These are phyloP conservation scores for Hygrocybe coccinea DNA, from an alignment of 768 basidiomycete genomes.

Conservation along the genomic window DNA sequence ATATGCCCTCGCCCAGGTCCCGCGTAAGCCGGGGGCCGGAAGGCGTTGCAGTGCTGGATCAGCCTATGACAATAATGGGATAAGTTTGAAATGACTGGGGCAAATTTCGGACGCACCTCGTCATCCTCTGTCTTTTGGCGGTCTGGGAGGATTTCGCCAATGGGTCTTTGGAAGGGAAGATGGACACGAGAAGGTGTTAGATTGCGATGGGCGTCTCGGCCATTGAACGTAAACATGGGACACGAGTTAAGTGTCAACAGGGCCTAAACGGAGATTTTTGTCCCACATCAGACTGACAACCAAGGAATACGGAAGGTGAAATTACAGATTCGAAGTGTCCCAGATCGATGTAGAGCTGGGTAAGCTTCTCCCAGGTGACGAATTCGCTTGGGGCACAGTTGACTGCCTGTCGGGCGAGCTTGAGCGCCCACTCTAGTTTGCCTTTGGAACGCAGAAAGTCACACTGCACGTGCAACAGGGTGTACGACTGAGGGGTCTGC, in stretches of 20 bases:
- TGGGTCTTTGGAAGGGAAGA: conserved; percentile 78
- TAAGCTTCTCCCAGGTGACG: conserved; percentile 97
- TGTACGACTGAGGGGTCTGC: conserved; percentile 87
- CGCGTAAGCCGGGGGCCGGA: conserved; percentile 88
- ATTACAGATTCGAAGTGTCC: conserved; percentile 74
- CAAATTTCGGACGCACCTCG: conserved; percentile 45
- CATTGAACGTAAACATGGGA: conserved; percentile 99
- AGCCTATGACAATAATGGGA: conserved; percentile 44
- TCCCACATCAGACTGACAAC: background rate
- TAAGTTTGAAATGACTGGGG: background rate
- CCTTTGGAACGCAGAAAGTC: conserved; percentile 89
- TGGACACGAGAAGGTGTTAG: conserved; percentile 77
- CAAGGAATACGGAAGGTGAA: conserved; percentile 19
- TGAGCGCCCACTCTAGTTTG: conserved; percentile 81
- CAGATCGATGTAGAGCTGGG: conserved; percentile 89
- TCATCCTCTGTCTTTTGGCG: conserved; percentile 79
- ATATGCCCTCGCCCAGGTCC: conserved; percentile 96
- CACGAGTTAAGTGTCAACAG: conserved; percentile 96
- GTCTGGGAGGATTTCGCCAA: conserved; percentile 88
- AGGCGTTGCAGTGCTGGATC: conserved; percentile 92
- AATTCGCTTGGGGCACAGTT: conserved; percentile 99
- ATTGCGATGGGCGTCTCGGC: conserved; percentile 85
- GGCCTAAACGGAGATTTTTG: too few species aligned
- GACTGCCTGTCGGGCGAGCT: conserved; percentile 90
- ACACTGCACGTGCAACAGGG: conserved; percentile 89